phyloP scores from a whole-genome alignment of 108 stramenopile species.

The Skeletonema potamos region DNA sequence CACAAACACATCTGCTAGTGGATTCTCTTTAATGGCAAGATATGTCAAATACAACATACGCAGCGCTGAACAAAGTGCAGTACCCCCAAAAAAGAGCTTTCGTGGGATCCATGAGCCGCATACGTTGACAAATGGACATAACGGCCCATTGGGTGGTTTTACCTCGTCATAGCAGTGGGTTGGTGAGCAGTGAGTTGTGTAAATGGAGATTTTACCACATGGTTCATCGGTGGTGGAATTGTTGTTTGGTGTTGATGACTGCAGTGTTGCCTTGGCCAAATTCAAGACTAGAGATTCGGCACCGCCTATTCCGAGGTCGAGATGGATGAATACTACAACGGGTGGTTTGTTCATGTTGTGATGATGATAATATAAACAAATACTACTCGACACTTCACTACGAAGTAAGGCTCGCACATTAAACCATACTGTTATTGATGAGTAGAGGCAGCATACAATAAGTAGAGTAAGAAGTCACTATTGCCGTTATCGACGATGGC shows the following conservation, averaged over 20 bases:
- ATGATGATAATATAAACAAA: no score
- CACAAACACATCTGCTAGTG: slow-evolving; percentile 66
- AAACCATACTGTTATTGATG: no score
- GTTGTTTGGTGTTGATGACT: slow-evolving; percentile 2
- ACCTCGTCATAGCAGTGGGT: slow-evolving; percentile 93
- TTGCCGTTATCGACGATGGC: no score
- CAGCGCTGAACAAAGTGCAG: slow-evolving; percentile 67
- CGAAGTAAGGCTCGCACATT: no score
- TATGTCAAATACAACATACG: slow-evolving; percentile 75
- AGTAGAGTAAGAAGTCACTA: no score
- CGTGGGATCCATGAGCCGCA: slow-evolving; percentile 81
- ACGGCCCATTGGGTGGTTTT: slow-evolving; percentile 53
- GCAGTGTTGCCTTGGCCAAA: slow-evolving; percentile 67
- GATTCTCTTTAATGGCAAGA: slow-evolving; percentile 39
- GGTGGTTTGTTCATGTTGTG: not conserved
- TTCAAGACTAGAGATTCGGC: slow-evolving; percentile 85
- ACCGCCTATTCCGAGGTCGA: slow-evolving; percentile 90
- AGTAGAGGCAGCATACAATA: no score
- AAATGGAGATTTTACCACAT: slow-evolving; percentile 67
- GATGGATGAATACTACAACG: slow-evolving; percentile 72
- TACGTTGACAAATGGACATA: slow-evolving; percentile 53
- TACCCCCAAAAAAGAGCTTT: slow-evolving; percentile 43
- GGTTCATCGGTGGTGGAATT: not conserved
- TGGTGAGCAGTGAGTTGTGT: slow-evolving; percentile 93
- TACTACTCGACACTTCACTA: no score